phyloP scores from a whole-genome alignment of 805 yeast species.

The Metschnikowia cubensis region DNA sequence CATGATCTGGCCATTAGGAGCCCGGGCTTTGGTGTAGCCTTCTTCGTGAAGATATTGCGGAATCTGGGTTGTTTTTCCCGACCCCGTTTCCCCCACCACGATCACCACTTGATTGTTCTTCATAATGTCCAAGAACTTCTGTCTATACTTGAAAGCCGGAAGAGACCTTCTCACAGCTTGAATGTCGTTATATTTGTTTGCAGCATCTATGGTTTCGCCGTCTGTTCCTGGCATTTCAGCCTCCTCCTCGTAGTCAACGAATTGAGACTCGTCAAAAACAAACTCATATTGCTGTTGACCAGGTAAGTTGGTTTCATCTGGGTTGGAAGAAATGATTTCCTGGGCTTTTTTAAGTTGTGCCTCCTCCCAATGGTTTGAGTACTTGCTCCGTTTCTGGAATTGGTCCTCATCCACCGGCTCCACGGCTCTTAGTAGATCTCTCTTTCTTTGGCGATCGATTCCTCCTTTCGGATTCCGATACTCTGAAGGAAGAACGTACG shows the following conservation, averaged over 20 bases:
- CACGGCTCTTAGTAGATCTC: constrained; percentile 40
- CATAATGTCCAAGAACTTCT: constrained; percentile 57
- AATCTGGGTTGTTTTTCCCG: constrained; percentile 91
- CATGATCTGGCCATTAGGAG: constrained; percentile 14
- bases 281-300: constrained; percentile 57
- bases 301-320: constrained; percentile 41
- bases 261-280: constrained; percentile 68
- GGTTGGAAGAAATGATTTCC: constrained; percentile 20
- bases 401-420: constrained; percentile 13
- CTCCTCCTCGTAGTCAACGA: constrained; percentile 52
- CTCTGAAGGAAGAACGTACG: constrained; percentile 48
- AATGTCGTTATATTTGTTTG: constrained; percentile 21
- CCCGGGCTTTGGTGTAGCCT: constrained; percentile 57
- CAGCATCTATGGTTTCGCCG: constrained; percentile 19
- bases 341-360: constrained; percentile 46
- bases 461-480: constrained; percentile 49
- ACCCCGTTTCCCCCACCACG: constrained; percentile 86
- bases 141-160: constrained; percentile 69
- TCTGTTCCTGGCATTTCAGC: constrained; percentile 23
- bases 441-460: constrained; percentile 53
- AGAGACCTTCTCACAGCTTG: constrained; percentile 57
- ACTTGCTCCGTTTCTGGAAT: constrained; percentile 17
- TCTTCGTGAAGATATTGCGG: constrained; percentile 86
- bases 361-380: constrained; percentile 48
- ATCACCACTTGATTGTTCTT: constrained; percentile 61